These are phyloP conservation scores for Mucuna pruriens DNA, from an alignment of 306 rosid genomes.

Conservation along the genomic window DNA sequence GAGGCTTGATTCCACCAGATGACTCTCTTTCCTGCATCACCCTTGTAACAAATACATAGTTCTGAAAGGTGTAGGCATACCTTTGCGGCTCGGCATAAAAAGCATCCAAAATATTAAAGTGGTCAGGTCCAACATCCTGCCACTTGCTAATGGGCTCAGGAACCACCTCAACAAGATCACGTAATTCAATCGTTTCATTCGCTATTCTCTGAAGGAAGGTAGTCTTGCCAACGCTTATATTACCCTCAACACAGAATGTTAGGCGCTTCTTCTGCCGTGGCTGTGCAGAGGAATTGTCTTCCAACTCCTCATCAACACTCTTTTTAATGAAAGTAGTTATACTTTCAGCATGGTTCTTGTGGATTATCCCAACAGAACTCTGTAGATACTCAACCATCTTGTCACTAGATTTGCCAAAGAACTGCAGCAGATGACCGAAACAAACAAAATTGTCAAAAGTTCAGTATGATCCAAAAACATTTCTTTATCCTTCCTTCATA, in stretches of 20 bases:
- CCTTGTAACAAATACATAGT: slow-evolving; percentile 94
- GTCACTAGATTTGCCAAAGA: slow-evolving; percentile 79
- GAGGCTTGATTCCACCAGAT: slow-evolving; percentile 93
- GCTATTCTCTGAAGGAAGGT: slow-evolving; percentile 95
- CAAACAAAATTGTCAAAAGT: neutral
- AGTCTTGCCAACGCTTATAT: slow-evolving; percentile 94
- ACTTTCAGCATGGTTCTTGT: slow-evolving; percentile 95
- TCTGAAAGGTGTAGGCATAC: slow-evolving; percentile 99
- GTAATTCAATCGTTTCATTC: slow-evolving; percentile 87
- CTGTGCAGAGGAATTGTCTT: slow-evolving; percentile 56
- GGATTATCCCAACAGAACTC: slow-evolving; percentile 94
- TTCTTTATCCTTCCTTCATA: neutral
- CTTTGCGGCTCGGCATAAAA: slow-evolving; percentile 95
- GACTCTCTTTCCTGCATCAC: slow-evolving; percentile 99
- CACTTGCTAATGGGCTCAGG: slow-evolving; percentile 95
- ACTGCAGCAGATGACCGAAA: slow-evolving; percentile 55
- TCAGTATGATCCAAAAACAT: slow-evolving; percentile 1
- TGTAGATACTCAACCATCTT: slow-evolving; percentile 91
- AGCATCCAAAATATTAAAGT: slow-evolving; percentile 91
- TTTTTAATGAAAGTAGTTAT: slow-evolving; percentile 86
- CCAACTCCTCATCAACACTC: slow-evolving; percentile 87
- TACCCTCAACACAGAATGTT: slow-evolving; percentile 96
- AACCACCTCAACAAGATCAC: slow-evolving; percentile 94
- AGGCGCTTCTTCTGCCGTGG: slow-evolving; percentile 64
- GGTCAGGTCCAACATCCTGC: slow-evolving; percentile 98